phyloP scores from a whole-genome alignment of 257 asterid genomes.

The Agastache rugosa region DNA sequence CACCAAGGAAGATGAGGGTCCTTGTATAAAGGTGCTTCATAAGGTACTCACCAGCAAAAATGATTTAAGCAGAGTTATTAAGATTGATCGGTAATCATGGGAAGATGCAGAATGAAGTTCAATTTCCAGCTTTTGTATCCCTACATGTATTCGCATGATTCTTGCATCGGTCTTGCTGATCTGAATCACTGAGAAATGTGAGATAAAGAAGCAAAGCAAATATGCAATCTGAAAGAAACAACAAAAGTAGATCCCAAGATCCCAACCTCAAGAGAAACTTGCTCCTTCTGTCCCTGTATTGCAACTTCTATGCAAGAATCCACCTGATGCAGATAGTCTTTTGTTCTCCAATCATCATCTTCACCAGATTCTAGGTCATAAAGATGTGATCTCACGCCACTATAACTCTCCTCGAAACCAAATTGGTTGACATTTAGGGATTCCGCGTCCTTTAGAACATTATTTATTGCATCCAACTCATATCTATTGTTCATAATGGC shows the following conservation, averaged over 20 bases:
- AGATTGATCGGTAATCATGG: slow-evolving; percentile 69
- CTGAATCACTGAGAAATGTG: slow-evolving; percentile 60
- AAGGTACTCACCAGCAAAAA: slow-evolving; percentile 72
- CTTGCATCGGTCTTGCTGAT: slow-evolving; percentile 88
- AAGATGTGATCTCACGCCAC: slow-evolving; percentile 67
- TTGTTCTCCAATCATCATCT: slow-evolving; percentile 80
- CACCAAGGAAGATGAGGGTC: slow-evolving; percentile 19
- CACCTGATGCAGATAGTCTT: slow-evolving; percentile 75
- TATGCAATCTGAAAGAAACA: not conserved
- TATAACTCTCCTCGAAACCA: slow-evolving; percentile 78
- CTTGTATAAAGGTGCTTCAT: slow-evolving; percentile 8
- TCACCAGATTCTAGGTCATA: slow-evolving; percentile 86
- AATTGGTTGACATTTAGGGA: slow-evolving; percentile 74
- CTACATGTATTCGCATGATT: slow-evolving; percentile 68
- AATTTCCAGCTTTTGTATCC: slow-evolving; percentile 75
- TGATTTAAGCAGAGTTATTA: slow-evolving; percentile 84
- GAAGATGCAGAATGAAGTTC: slow-evolving; percentile 73
- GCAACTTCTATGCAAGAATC: slow-evolving; percentile 92
- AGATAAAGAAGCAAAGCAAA: slow-evolving; percentile 33
- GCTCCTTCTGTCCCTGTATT: slow-evolving; percentile 92
- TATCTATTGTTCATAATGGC: slow-evolving; percentile 57
- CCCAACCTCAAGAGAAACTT: slow-evolving; percentile 83
- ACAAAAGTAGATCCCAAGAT: not conserved
- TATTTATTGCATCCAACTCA: slow-evolving; percentile 77
- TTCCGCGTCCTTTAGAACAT: slow-evolving; percentile 87